Conservation (phyloP, 495 filamentous ascomycete genomes). For the Schizothecium vesticola region DNA sequence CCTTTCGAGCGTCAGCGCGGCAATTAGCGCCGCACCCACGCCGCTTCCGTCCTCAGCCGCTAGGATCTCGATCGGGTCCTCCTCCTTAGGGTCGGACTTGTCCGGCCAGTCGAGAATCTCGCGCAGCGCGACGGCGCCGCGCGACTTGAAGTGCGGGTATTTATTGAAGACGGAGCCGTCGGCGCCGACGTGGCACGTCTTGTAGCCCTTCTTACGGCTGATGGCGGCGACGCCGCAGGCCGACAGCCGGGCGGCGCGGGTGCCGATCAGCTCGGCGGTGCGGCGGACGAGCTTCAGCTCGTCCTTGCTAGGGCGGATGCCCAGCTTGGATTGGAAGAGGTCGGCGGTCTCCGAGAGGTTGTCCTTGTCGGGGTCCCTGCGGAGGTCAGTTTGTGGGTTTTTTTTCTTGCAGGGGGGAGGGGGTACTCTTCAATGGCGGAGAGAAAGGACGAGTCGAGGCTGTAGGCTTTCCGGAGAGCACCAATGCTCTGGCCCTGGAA, state of each 20-base stretch:
- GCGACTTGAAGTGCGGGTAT: constrained; percentile 93
- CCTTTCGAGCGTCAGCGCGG: constrained; percentile 84
- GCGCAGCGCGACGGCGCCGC: constrained; percentile 79
- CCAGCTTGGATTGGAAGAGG: constrained; percentile 67
- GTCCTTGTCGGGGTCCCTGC: constrained; percentile 76
- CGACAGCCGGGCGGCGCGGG: constrained; percentile 85
- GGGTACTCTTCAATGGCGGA: constrained; percentile 80
- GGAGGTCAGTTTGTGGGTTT: neutral
- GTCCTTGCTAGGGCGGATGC: constrained; percentile 58
- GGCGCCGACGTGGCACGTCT: constrained; percentile 86
- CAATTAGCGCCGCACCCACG: constrained; percentile 94
- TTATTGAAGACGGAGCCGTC: constrained; percentile 98
- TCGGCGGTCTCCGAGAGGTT: constrained; percentile 83
- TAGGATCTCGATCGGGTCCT: constrained; percentile 79
- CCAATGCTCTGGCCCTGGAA: constrained; percentile 79
- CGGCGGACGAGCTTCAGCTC: constrained; percentile 85
- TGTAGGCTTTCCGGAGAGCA: constrained; percentile 74
- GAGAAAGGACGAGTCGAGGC: constrained; percentile 89
- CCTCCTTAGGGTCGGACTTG: constrained; percentile 52
- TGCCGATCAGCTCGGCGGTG: constrained; percentile 88
- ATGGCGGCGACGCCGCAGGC: constrained; percentile 94
- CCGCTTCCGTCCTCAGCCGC: constrained; percentile 91
- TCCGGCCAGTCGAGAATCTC: constrained; percentile 91
- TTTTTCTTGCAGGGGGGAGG: neutral
- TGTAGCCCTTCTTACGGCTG: constrained; percentile 87